These are phyloP conservation scores for Passalora sequoiae DNA, from an alignment of 2,329 filamentous ascomycete species.

Conservation along the genomic window DNA sequence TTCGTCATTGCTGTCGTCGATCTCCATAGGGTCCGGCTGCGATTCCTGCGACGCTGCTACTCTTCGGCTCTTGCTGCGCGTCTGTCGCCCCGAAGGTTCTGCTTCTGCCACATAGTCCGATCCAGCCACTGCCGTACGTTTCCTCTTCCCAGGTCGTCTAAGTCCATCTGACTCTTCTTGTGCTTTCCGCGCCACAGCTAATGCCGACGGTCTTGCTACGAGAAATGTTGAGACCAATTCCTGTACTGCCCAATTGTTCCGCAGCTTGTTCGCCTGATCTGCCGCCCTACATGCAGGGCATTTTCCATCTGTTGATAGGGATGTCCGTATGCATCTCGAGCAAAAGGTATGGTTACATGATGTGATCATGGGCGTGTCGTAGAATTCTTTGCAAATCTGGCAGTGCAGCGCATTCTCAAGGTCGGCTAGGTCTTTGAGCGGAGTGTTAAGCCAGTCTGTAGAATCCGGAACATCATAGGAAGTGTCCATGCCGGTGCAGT, in stretches of 20 bases:
- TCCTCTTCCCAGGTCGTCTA: conserved; percentile 48
- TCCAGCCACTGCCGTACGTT: conserved; percentile 35
- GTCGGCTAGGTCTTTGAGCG: conserved; percentile 58
- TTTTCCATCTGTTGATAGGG: conserved; percentile 74
- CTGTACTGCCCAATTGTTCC: conserved; percentile 78
- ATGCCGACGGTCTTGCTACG: conserved; percentile 55
- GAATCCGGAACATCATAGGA: conserved; percentile 59
- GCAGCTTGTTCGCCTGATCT: conserved; percentile 79
- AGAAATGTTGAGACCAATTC: conserved; percentile 78
- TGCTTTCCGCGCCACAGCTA: conserved; percentile 56
- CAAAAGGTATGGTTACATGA: conserved; percentile 95
- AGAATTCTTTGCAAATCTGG: conserved; percentile 98
- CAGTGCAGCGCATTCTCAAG: conserved; percentile 86
- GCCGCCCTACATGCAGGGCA: conserved; percentile 76
- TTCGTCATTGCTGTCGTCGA: conserved; percentile 39
- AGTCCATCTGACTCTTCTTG: conserved; percentile 22
- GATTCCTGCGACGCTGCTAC: conserved; percentile 29
- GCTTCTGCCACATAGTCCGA: conserved; percentile 28
- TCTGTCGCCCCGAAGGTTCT: conserved; percentile 30
- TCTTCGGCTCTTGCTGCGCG: conserved; percentile 35
- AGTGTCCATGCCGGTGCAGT: conserved; percentile 19
- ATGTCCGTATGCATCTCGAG: conserved; percentile 87
- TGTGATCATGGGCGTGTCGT: conserved; percentile 88
- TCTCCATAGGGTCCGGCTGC: conserved; percentile 28
- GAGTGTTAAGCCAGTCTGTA: conserved; percentile 77